Evolutionary conservation across 345 rosid genomes (phyloP), one percentile per base, ranked within the genome.

Genomic region (Sapria himalayana): DNA sequence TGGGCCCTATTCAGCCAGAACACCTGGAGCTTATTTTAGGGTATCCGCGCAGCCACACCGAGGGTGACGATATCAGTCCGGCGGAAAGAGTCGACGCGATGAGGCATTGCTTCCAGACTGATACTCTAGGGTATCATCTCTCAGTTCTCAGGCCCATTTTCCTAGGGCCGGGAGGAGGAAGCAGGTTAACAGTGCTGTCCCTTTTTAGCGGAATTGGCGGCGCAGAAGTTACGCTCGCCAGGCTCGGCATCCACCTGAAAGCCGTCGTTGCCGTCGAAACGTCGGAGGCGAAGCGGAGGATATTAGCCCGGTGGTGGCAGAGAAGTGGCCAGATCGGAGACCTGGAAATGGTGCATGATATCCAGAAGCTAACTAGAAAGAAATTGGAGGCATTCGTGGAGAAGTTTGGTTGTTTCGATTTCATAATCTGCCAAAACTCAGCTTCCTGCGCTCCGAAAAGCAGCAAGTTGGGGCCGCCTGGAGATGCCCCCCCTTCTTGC

Each of bases 121-220:
- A 89, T 50, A 64, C 85, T 7, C 56, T 89, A 55, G 93, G 75
- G 29, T 81, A 69, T 58, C 84, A 82, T 68, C 73, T 89, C 39
- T 89, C 98, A 2, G 85, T 65, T 19, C 59, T 89, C 48, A 89
- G 76, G 66, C 19, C 62, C 24, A 38, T 70, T 61, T 76, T 60
- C 41, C n/a, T n/a, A n/a, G n/a, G n/a, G n/a, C 91, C 85, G 0
- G 65, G 45, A 44, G 94, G 98, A 34, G n/a, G n/a, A n/a, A n/a
- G n/a, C n/a, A n/a, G n/a, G n/a, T 27, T 82, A 52, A 70, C 85
- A 18, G 41, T 89, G 65, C 19, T 82, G 57, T 89, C 94, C 9
- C 14, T 79, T 40, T 82, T 74, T 46, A 71, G 73, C 7, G 91
- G 94, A 25, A 69, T 74, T 0, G 93, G 94, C 22, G 98, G 98